Evolutionary conservation across 352 stramenopile species (phyloP).

Genomic region (Thraustotheca clavata): DNA sequence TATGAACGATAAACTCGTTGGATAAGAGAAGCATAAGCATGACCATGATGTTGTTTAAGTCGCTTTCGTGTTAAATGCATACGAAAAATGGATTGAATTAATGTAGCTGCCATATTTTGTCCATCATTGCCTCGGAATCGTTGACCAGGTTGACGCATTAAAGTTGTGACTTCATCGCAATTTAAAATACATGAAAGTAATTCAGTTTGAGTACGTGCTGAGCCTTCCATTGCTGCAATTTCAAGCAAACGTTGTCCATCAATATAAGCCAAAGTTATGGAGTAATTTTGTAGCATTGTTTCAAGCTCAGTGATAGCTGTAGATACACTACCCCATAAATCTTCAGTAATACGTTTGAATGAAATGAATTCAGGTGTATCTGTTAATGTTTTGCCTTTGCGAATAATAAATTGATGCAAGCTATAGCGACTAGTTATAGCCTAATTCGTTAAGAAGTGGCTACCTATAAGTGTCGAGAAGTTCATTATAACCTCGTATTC

Average conservation of each 20-base stretch:
- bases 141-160: conserved; percentile 58
- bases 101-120: conserved; percentile 48
- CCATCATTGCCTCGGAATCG: conserved; percentile 69
- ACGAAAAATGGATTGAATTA: conserved; percentile 60
- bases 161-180: conserved; percentile 67
- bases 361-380: conserved; percentile 83
- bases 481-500: conserved; percentile 74
- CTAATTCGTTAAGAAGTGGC: too few species aligned
- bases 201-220: conserved; percentile 32
- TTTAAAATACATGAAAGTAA: conserved; percentile 81
- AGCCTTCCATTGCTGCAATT: conserved; percentile 54
- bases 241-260: conserved; percentile 70
- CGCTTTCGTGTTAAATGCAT: conserved; percentile 44
- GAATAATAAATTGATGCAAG: conserved; percentile 86
- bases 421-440: too few species aligned
- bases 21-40: conserved; percentile 42
- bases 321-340: conserved; percentile 76
- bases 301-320: conserved; percentile 66
- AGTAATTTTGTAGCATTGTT: conserved; percentile 65
- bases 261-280: conserved; percentile 78
- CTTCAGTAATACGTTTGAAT: conserved; percentile 65
- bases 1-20: conserved; percentile 54
- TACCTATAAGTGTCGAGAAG: conserved; percentile 63
- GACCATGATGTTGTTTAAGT: conserved; percentile 36
- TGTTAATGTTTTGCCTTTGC: conserved; percentile 67